Evolutionary conservation across 2,329 filamentous ascomycete species (phyloP), one percentile per base, ranked within the genome.

Genomic region (Phyllosticta citriasiana): DNA sequence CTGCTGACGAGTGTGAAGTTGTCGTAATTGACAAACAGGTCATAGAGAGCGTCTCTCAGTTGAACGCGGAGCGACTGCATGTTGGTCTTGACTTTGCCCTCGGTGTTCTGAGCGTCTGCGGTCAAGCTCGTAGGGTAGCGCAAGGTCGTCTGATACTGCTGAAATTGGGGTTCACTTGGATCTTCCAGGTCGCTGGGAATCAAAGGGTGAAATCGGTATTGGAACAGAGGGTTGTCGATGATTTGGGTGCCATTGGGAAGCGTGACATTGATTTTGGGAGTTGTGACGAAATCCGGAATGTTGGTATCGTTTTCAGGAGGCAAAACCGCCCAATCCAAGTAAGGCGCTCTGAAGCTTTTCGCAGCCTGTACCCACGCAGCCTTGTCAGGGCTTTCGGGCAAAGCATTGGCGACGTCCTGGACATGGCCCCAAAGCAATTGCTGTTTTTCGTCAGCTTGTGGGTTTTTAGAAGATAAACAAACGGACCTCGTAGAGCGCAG

Each of bases 1-100:
- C 86, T 91, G 67, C 86, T 85, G 69, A 91, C 89, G 16, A 81
- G 77, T 16, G 83, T 82, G 69, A 86, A 89, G 65, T 89, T 82
- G 54, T 81, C 77, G 69, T 88, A 89, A 57, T 84, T 85, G 67
- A 85, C 87, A 1, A 91, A 77, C 12, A 89, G 80, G 79, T 67
- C 70, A 19, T 63, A 57, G n/a, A 63, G 60, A 1, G 60, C 60
- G 33, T 62, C 56, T 10, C 60, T 55, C 14, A 67, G 53, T 3
- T 59, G 61, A 1, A 68, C 67, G 8, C 69, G 64, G 4, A 65
- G 55, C 25, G 65, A 61, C 50, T 71, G 67, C 57, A 62, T 62
- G 47, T 40, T 56, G 47, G 22, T 51, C 14, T 47, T 50, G 30
- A 58, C 53, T 8, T 25, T 47, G 14, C 35, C 74, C 64, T 88